Conservation (phyloP, 768 basidiomycete genomes). For the Cubamyces lactineus region DNA sequence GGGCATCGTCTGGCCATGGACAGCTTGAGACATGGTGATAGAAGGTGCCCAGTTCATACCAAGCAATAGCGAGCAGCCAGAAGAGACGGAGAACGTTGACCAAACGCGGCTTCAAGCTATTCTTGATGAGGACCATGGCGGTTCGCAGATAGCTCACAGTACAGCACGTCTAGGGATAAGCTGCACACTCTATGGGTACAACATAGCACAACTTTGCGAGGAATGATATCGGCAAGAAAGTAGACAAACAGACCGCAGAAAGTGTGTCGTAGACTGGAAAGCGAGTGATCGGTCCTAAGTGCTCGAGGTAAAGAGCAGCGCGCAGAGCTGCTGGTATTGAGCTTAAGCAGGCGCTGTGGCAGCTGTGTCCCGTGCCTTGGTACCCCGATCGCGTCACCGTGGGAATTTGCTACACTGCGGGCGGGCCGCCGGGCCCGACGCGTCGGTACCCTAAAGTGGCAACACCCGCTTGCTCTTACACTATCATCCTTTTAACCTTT, state of each 20-base stretch:
- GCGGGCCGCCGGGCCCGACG: constrained; percentile 20
- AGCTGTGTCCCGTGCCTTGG: neutral
- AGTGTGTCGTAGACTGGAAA: too few species aligned
- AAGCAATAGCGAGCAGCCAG: constrained; percentile 69
- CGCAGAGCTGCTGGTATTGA: neutral
- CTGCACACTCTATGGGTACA: too few species aligned
- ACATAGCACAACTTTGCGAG: too few species aligned
- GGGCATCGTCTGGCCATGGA: constrained; percentile 17
- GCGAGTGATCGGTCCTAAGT: too few species aligned
- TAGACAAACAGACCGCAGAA: neutral
- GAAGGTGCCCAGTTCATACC: constrained; percentile 72
- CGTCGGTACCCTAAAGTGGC: constrained; percentile 18
- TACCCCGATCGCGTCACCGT: constrained; percentile 15
- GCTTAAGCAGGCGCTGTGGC: neutral
- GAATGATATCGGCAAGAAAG: neutral
- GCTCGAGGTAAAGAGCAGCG: too few species aligned
- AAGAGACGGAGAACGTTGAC: constrained; percentile 52
- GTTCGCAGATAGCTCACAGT: neutral
- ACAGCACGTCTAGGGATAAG: too few species aligned
- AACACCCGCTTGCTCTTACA: constrained; percentile 11
- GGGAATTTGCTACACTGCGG: constrained; percentile 3
- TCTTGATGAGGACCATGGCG: neutral
- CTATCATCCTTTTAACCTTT: neutral
- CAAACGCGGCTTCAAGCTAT: constrained; percentile 25
- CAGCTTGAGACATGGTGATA: constrained; percentile 57